phyloP scores from a whole-genome alignment of 2,329 filamentous ascomycete species.

The Berkeleyomyces rouxiae region DNA sequence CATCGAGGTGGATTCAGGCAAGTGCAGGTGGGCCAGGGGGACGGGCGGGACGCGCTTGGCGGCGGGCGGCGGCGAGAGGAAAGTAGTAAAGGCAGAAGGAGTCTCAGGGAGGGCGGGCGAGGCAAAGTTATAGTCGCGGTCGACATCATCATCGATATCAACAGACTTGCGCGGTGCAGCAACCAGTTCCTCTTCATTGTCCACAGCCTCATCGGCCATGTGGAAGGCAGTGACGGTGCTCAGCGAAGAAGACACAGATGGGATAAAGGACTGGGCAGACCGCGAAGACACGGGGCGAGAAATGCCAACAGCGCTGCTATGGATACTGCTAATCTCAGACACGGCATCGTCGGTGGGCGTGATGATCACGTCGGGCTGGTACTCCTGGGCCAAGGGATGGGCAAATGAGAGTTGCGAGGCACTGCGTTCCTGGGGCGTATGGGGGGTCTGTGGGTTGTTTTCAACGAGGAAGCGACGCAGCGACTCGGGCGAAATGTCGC shows the following conservation, averaged over 20 bases:
- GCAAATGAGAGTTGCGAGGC: conserved; percentile 12
- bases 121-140: conserved; percentile 45
- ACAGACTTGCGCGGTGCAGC: neutral
- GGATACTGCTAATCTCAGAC: neutral
- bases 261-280: conserved; percentile 4
- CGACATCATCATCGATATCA: conserved; percentile 31
- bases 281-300: conserved; percentile 7
- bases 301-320: neutral
- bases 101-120: conserved; percentile 31
- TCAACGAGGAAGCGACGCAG: conserved; percentile 35
- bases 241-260: neutral
- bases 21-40: conserved; percentile 1
- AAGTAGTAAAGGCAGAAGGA: conserved; percentile 25
- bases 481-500: conserved; percentile 40
- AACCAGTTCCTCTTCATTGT: neutral
- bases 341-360: conserved; percentile 9
- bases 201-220: neutral
- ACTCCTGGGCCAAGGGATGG: neutral
- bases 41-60: conserved; percentile 24
- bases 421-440: conserved; percentile 15
- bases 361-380: conserved; percentile 6
- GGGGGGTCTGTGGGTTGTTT: conserved; percentile 19
- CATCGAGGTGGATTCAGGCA: neutral
- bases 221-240: neutral
- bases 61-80: conserved; percentile 37